Conservation (phyloP, 257 asterid species). For the Solanum medicagineum region DNA sequence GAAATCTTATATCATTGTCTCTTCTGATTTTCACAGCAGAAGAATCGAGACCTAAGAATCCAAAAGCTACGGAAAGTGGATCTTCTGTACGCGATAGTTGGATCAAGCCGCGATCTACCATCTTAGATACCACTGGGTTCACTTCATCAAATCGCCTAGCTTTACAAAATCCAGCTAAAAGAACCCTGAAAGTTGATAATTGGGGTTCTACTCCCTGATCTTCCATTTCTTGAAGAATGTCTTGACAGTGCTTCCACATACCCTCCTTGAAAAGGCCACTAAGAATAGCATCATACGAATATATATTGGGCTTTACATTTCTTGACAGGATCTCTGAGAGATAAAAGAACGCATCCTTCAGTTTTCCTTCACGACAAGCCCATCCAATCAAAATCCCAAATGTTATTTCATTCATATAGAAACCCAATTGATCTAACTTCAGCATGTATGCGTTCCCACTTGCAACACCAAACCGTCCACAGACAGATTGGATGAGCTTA, state of each 20-base stretch:
- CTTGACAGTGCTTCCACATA: slow-evolving; percentile 54
- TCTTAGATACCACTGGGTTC: slow-evolving; percentile 35
- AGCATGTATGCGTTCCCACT: slow-evolving; percentile 39
- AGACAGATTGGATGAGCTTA: slow-evolving; percentile 45
- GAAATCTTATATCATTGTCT: slow-evolving; percentile 47
- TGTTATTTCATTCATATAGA: slow-evolving; percentile 44
- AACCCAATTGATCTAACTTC: slow-evolving; percentile 49
- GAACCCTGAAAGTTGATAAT: slow-evolving; percentile 55
- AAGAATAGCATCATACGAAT: slow-evolving; percentile 72
- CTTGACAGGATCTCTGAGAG: slow-evolving; percentile 50
- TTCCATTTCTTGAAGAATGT: slow-evolving; percentile 64
- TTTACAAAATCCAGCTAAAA: slow-evolving; percentile 64
- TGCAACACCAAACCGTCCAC: slow-evolving; percentile 38
- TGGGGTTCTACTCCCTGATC: slow-evolving; percentile 40
- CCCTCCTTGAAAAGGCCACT: slow-evolving; percentile 60
- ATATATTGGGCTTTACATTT: slow-evolving; percentile 41
- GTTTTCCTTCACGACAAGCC: slow-evolving; percentile 48
- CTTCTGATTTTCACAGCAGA: slow-evolving; percentile 60
- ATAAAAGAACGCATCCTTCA: slow-evolving; percentile 43
- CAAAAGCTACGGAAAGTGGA: slow-evolving; percentile 42
- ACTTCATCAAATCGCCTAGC: slow-evolving; percentile 58
- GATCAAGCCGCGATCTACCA: slow-evolving; percentile 37
- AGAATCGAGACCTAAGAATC: slow-evolving; percentile 45
- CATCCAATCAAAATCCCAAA: slow-evolving; percentile 79
- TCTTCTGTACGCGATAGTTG: slow-evolving; percentile 29